phyloP scores from a whole-genome alignment of 192 early-diverging fungal genomes.

The Coemansia sp. region DNA sequence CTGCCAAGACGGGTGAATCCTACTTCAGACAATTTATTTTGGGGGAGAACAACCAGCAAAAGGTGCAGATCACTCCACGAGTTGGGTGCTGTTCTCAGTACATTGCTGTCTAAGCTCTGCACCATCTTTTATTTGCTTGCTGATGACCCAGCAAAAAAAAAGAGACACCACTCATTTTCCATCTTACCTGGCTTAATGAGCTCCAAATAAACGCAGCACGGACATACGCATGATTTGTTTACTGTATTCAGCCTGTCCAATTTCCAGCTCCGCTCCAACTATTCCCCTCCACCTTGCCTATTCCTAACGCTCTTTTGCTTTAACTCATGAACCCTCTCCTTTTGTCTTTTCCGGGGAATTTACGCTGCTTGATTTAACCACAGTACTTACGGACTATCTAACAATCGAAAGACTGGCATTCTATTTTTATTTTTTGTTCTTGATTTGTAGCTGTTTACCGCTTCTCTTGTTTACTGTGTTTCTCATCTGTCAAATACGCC shows the following conservation, averaged over 20 bases:
- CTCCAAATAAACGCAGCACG: too few relatives aligned
- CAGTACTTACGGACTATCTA: neutral
- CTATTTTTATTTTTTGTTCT: neutral
- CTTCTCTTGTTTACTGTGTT: neutral
- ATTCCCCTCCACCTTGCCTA: neutral
- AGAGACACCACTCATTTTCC: neutral
- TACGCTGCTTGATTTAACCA: neutral
- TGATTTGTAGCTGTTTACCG: neutral
- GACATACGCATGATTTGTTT: too few relatives aligned
- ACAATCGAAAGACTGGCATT: neutral
- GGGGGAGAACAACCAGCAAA: neutral
- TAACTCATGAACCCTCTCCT: neutral
- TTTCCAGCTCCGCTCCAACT: conserved; percentile 1
- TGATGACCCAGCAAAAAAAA: neutral
- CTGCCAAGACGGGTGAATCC: conserved; percentile 11
- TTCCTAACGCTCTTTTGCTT: neutral
- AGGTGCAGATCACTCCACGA: neutral
- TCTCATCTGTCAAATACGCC: neutral
- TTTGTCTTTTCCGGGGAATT: neutral
- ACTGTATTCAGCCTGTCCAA: neutral
- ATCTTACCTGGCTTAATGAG: too few relatives aligned
- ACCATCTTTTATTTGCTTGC: too few relatives aligned
- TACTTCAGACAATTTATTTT: conserved; percentile 4
- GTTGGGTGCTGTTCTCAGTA: neutral
- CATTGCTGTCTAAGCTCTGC: neutral